Evolutionary conservation across 495 filamentous ascomycete genomes (phyloP).

Genomic region (Daldinia grandis): DNA sequence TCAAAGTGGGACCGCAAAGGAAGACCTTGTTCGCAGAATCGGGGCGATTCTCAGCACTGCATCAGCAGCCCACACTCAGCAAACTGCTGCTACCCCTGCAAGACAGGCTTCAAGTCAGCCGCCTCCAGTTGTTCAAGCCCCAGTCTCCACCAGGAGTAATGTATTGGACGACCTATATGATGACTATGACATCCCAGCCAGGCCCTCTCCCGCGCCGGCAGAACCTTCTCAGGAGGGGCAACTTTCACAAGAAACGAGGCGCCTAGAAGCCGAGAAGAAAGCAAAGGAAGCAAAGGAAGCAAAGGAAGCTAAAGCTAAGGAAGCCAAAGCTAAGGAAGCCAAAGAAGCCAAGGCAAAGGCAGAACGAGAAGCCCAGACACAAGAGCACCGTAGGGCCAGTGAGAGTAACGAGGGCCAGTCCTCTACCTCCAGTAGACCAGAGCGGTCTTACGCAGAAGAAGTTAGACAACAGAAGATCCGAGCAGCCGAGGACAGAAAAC

Average conservation of each 20-base stretch:
- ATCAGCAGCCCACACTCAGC: slow-evolving; percentile 19
- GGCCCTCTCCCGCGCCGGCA: slow-evolving; percentile 9
- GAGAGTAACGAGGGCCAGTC: slow-evolving; percentile 43
- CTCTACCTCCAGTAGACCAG: slow-evolving; percentile 15
- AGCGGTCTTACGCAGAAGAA: slow-evolving; percentile 54
- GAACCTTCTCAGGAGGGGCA: slow-evolving; percentile 3
- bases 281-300: slow-evolving; percentile 44
- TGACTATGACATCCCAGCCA: slow-evolving; percentile 27
- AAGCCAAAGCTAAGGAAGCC: slow-evolving; percentile 45
- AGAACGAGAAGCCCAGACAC: slow-evolving; percentile 48
- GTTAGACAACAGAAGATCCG: slow-evolving; percentile 62
- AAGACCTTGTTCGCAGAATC: slow-evolving; percentile 64
- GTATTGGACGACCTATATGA: slow-evolving; percentile 33
- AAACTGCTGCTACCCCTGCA: slow-evolving; percentile 15
- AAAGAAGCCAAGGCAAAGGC: slow-evolving; percentile 49
- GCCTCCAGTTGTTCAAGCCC: slow-evolving; percentile 23
- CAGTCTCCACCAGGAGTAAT: slow-evolving; percentile 16
- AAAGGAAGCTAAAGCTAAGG: slow-evolving; percentile 48
- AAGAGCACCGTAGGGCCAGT: slow-evolving; percentile 44
- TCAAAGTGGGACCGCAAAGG: slow-evolving; percentile 63
- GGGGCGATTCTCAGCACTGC: slow-evolving; percentile 46
- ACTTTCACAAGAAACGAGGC: slow-evolving; percentile 41
- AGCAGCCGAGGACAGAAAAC: slow-evolving; percentile 65
- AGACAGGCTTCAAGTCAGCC: slow-evolving; percentile 9
- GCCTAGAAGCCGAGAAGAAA: slow-evolving; percentile 43